phyloP scores from a whole-genome alignment of 2,329 filamentous ascomycete genomes.

The Arthroderma uncinatum region DNA sequence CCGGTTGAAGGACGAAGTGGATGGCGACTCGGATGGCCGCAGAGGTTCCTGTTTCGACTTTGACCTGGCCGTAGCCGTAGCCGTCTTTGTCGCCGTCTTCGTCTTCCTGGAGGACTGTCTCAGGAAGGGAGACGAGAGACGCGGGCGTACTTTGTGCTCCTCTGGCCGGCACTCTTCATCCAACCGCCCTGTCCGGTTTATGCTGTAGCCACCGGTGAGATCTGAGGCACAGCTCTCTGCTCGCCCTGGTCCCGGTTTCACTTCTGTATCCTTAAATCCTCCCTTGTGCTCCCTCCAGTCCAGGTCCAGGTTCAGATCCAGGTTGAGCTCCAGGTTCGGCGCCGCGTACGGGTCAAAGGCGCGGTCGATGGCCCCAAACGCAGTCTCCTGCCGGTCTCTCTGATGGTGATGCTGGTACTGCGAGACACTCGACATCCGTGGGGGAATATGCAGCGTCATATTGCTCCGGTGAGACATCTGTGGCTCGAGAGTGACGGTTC shows the following conservation, averaged over 20 bases:
- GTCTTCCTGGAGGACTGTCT: conserved; percentile 29
- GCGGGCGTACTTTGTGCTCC: conserved; percentile 26
- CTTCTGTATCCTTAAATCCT: neutral
- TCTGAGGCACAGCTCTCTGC: neutral
- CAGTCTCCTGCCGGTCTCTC: neutral
- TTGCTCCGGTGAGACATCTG: neutral
- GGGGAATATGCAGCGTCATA: conserved; percentile 10
- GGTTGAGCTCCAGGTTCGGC: neutral
- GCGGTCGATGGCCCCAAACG: neutral
- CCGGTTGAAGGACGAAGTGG: conserved; percentile 38
- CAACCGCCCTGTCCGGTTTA: neutral
- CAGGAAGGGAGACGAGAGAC: conserved; percentile 38
- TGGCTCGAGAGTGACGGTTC: neutral
- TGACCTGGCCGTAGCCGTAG: conserved; percentile 21
- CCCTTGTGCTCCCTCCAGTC: neutral
- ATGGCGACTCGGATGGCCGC: conserved; percentile 32
- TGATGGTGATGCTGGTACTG: neutral
- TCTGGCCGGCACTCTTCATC: neutral
- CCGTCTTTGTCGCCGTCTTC: conserved; percentile 9
- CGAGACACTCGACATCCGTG: conserved; percentile 11
- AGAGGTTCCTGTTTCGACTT: conserved; percentile 28
- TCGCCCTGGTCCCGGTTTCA: neutral
- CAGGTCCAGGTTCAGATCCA: neutral
- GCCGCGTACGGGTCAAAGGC: neutral
- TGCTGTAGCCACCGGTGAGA: conserved; percentile 2